A percentile compares a stretch with the other conserved stretches of the same genome.
These are phyloP conservation scores for Geotrichum candidum DNA, from an alignment of 1,139 yeast species.

Conservation along the genomic window DNA sequence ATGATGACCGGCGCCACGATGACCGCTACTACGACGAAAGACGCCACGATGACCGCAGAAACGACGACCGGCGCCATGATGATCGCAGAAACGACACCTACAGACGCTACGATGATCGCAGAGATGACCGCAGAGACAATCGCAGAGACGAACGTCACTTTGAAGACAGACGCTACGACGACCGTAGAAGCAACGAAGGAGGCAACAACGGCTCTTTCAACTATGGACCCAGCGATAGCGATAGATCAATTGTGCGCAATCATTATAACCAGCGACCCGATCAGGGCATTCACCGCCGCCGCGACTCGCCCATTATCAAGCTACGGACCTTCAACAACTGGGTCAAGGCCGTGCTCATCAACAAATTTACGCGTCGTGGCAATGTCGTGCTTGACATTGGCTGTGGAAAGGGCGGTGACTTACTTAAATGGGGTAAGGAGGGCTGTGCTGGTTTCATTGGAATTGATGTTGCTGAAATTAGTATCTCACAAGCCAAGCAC, in stretches of 20 bases:
- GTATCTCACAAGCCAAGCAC: constrained; percentile 75
- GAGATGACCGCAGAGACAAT: neutral
- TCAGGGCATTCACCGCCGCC: constrained; percentile 58
- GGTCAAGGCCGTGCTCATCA: constrained; percentile 79
- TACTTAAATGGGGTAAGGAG: constrained; percentile 79
- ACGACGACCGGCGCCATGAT: neutral
- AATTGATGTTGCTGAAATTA: constrained; percentile 83
- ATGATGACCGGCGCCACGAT: neutral
- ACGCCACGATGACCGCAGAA: neutral
- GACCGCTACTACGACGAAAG: neutral
- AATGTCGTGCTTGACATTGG: constrained; percentile 75
- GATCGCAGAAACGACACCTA: neutral
- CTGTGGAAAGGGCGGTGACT: constrained; percentile 98
- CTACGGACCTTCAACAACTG: constrained; percentile 87
- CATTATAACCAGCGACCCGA: constrained; percentile 86
- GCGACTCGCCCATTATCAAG: constrained; percentile 76
- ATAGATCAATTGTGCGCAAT: constrained; percentile 55
- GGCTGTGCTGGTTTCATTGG: constrained; percentile 76
- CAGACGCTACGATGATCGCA: neutral
- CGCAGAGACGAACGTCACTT: neutral
- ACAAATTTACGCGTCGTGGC: constrained; percentile 48
- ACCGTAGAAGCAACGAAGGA: constrained; percentile 11
- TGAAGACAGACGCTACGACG: neutral
- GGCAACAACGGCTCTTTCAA: constrained; percentile 20
- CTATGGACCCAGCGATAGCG: constrained; percentile 24